These are phyloP conservation scores for Elsinoe fawcettii DNA, from an alignment of 2,329 filamentous ascomycete species.

Conservation along the genomic window DNA sequence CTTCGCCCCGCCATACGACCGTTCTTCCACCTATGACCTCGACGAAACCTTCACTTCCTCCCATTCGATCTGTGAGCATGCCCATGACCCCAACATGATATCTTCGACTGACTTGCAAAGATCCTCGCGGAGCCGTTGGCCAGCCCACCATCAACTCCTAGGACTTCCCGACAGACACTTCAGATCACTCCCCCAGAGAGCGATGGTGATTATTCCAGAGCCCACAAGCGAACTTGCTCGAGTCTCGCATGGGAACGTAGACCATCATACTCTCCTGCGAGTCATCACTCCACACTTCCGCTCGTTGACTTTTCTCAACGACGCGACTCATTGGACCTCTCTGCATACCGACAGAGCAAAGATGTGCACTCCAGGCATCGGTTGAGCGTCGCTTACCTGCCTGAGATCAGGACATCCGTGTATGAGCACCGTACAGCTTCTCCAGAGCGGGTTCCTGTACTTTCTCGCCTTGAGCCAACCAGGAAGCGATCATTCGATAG, in stretches of 20 bases:
- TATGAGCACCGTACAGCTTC: conserved; percentile 7
- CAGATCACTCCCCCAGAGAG: conserved; percentile 3
- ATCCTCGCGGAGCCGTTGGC: conserved; percentile 11
- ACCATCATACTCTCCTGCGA: conserved; percentile 8
- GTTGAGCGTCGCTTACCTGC: conserved; percentile 9
- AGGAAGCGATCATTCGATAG: conserved; percentile 13
- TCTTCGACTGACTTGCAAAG: background rate
- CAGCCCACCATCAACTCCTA: conserved; percentile 11
- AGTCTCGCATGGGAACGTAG: conserved; percentile 14
- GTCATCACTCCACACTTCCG: conserved; percentile 7
- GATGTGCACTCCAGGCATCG: conserved; percentile 13
- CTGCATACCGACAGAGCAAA: conserved; percentile 10
- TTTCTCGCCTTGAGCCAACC: background rate
- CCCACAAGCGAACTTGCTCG: conserved; percentile 13
- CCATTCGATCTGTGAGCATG: background rate
- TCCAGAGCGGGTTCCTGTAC: background rate
- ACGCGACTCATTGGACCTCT: conserved; percentile 8
- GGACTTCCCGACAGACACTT: background rate
- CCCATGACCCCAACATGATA: background rate
- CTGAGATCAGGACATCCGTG: background rate
- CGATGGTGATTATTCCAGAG: conserved; percentile 9
- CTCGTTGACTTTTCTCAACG: conserved; percentile 7
- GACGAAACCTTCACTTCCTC: conserved; percentile 13
- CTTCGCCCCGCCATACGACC: background rate
- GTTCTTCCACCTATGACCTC: conserved; percentile 8